phyloP scores from a whole-genome alignment of 1,139 yeast species.

The Kodamaea anthophila region DNA sequence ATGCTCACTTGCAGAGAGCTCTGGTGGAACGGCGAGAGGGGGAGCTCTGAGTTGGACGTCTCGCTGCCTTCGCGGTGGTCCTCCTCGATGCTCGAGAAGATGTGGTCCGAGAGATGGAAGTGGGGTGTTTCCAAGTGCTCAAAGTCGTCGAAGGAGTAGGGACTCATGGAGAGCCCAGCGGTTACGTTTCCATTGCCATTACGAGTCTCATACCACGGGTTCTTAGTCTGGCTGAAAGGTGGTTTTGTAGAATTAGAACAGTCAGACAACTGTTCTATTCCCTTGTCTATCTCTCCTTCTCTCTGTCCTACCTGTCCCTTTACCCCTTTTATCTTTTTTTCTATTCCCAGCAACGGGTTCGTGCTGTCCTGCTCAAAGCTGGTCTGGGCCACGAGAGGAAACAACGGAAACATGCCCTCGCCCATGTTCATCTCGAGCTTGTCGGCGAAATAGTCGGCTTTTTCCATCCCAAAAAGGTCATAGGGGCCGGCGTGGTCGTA shows the following conservation, averaged over 20 bases:
- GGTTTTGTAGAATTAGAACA: too few relatives aligned
- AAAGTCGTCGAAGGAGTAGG: too few relatives aligned
- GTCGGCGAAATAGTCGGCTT: constrained; percentile 1
- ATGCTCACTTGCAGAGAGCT: background rate
- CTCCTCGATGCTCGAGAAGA: constrained; percentile 2
- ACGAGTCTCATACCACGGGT: constrained; percentile 1
- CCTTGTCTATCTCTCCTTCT: background rate
- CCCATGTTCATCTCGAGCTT: constrained; percentile 11
- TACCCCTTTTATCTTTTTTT: background rate
- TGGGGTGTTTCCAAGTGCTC: background rate
- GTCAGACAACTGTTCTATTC: too few relatives aligned
- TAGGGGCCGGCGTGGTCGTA: constrained; percentile 27
- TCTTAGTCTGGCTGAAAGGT: constrained; percentile 1
- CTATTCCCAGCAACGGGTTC: constrained; percentile 29
- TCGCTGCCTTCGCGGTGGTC: constrained; percentile 1
- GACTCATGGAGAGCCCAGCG: too few relatives aligned
- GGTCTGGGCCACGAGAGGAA: constrained; percentile 44
- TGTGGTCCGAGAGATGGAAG: background rate
- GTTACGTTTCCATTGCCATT: too few relatives aligned
- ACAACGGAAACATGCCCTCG: constrained; percentile 42
- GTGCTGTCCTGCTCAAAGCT: constrained; percentile 35
- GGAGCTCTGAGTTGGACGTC: background rate
- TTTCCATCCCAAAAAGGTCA: constrained; percentile 20
- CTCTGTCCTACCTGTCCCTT: background rate
- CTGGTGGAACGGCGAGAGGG: background rate